Evolutionary conservation across 352 stramenopile genomes (phyloP).

Genomic region (Phytophthora fragariaefolia): DNA sequence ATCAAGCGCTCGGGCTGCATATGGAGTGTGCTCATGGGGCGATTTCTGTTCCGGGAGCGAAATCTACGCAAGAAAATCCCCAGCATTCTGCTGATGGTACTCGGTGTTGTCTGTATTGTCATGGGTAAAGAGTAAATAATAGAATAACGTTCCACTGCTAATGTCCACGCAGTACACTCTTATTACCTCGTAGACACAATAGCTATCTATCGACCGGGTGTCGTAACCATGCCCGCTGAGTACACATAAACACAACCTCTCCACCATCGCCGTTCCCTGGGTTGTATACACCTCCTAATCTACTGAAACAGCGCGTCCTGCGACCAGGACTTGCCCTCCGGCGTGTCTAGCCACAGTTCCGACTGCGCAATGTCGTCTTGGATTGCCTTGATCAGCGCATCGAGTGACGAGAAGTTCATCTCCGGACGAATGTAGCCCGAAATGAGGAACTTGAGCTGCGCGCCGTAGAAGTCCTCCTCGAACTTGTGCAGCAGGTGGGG

Average conservation of each 20-base stretch:
- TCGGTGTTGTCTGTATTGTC: slow-evolving; percentile 83
- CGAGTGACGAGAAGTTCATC: slow-evolving; percentile 94
- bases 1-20: slow-evolving; percentile 88
- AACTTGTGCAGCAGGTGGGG: slow-evolving; percentile 95
- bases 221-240: not conserved
- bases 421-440: slow-evolving; percentile 94
- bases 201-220: slow-evolving; percentile 23
- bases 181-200: slow-evolving; percentile 23
- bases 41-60: slow-evolving; percentile 74
- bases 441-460: slow-evolving; percentile 94
- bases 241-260: slow-evolving; percentile 8
- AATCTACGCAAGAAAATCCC: slow-evolving; percentile 84
- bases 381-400: slow-evolving; percentile 93
- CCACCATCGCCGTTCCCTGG: not conserved
- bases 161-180: slow-evolving; percentile 1
- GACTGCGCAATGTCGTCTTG: slow-evolving; percentile 83
- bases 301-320: slow-evolving; percentile 57
- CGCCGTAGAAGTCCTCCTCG: slow-evolving; percentile 95
- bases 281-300: slow-evolving; percentile 11
- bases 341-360: slow-evolving; percentile 66
- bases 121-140: slow-evolving; percentile 65
- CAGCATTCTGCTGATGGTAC: slow-evolving; percentile 82
- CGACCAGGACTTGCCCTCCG: slow-evolving; percentile 59
- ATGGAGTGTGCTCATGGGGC: slow-evolving; percentile 80
- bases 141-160: slow-evolving; percentile 16